Evolutionary conservation across 768 basidiomycete species (phyloP).

Genomic region (Candolleomyces aberdarensis): DNA sequence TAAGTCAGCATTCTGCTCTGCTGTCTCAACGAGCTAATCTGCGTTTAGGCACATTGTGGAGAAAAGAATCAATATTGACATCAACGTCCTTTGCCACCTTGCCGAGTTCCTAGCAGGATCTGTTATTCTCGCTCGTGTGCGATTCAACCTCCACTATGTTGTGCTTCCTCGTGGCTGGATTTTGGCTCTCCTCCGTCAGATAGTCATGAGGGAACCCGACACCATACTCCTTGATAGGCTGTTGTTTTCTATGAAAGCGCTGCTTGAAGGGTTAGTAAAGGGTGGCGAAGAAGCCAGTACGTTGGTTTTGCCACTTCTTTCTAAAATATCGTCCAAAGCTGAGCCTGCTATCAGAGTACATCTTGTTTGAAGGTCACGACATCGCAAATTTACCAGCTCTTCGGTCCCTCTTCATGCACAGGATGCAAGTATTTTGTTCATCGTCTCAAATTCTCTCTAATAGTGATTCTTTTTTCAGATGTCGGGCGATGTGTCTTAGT

Average conservation of each 20-base stretch:
- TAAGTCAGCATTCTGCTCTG: conserved; percentile 20
- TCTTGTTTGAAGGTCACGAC: conserved; percentile 23
- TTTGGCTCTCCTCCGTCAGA: conserved; percentile 14
- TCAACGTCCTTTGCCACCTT: conserved; percentile 47
- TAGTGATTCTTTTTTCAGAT: conserved; percentile 28
- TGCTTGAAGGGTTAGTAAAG: background rate
- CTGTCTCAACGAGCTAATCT: background rate
- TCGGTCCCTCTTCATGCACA: conserved; percentile 40
- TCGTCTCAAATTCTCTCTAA: background rate
- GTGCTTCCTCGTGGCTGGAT: conserved; percentile 58
- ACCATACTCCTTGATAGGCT: background rate
- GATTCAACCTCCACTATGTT: conserved; percentile 36
- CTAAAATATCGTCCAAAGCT: background rate
- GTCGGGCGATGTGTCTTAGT: conserved; percentile 47
- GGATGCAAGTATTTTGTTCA: conserved; percentile 37
- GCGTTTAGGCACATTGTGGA: conserved; percentile 42
- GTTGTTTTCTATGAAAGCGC: background rate
- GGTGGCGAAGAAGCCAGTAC: background rate
- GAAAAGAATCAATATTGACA: conserved; percentile 35
- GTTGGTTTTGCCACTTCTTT: background rate
- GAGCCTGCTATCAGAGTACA: conserved; percentile 5
- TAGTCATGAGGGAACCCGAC: background rate
- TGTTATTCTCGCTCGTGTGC: conserved; percentile 29
- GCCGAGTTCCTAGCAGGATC: conserved; percentile 46
- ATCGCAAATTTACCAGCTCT: conserved; percentile 15